These are phyloP conservation scores for Nakazawaea sp. DNA, from an alignment of 805 yeast genomes.

Conservation along the genomic window DNA sequence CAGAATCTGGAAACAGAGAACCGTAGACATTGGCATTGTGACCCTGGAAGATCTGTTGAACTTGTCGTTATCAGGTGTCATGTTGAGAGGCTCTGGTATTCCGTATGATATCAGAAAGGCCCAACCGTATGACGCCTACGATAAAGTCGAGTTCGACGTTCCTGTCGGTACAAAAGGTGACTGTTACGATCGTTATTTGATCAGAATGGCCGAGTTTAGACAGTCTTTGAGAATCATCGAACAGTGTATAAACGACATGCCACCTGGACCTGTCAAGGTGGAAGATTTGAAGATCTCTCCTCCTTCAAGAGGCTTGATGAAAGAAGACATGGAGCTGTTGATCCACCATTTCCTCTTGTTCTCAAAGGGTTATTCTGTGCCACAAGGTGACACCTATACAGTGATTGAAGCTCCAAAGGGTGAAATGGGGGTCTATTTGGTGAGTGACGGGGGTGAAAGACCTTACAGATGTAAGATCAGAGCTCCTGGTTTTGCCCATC, in stretches of 20 bases:
- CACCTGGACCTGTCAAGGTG: conserved; percentile 85
- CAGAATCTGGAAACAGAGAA: conserved; percentile 89
- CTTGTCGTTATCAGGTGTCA: conserved; percentile 76
- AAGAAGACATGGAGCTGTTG: conserved; percentile 88
- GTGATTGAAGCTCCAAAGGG: conserved; percentile 95
- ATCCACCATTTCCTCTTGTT: conserved; percentile 84
- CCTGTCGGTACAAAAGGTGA: conserved; percentile 87
- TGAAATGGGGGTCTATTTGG: conserved; percentile 88
- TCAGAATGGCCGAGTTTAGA: conserved; percentile 89
- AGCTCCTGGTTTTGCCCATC: conserved; percentile 91
- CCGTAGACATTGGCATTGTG: conserved; percentile 71
- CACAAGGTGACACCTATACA: conserved; percentile 86
- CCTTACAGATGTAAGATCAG: conserved; percentile 90
- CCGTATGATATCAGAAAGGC: conserved; percentile 83
- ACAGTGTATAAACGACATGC: conserved; percentile 88
- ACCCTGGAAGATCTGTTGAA: conserved; percentile 84
- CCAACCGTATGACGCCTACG: conserved; percentile 88
- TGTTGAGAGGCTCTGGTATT: conserved; percentile 87
- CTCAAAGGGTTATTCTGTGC: conserved; percentile 85
- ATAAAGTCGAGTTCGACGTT: conserved; percentile 76
- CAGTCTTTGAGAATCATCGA: conserved; percentile 84
- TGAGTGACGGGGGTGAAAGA: conserved; percentile 83
- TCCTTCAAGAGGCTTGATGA: conserved; percentile 77
- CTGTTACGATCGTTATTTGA: conserved; percentile 83
- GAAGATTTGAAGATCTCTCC: conserved; percentile 84